Conservation (phyloP, 1,284 basidiomycete species). For the Sanguinoderma infundibulare region DNA sequence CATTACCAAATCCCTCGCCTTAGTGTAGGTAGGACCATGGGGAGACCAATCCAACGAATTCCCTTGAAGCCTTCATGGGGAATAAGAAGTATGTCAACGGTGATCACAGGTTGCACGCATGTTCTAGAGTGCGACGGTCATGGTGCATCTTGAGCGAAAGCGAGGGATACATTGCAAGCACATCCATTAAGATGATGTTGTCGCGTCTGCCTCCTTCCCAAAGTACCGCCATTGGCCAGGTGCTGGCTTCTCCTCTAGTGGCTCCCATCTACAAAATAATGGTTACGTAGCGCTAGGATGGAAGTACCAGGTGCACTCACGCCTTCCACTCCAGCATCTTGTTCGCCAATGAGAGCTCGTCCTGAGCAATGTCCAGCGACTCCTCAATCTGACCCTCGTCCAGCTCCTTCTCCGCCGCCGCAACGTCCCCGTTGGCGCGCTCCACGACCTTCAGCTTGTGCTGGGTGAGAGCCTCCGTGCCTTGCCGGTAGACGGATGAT, state of each 20-base stretch:
- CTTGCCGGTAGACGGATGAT: slow-evolving; percentile 90
- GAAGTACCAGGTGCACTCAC: slow-evolving; percentile 62
- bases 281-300: slow-evolving; percentile 13
- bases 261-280: slow-evolving; percentile 74
- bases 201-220: slow-evolving; percentile 54
- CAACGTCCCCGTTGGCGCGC: slow-evolving; percentile 67
- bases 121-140: neutral
- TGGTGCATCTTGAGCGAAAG: neutral
- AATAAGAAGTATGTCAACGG: neutral
- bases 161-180: slow-evolving; percentile 6
- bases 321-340: slow-evolving; percentile 97
- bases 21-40: no score
- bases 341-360: slow-evolving; percentile 78
- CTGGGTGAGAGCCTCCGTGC: slow-evolving; percentile 86
- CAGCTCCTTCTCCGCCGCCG: slow-evolving; percentile 72
- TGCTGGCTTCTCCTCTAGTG: slow-evolving; percentile 80
- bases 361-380: slow-evolving; percentile 81
- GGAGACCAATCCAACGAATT: neutral
- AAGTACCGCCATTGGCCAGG: slow-evolving; percentile 90
- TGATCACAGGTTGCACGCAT: neutral
- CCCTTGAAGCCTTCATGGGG: neutral
- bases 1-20: no score
- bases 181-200: slow-evolving; percentile 30
- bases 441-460: slow-evolving; percentile 81
- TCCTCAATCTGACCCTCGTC: slow-evolving; percentile 86